These are phyloP conservation scores for Cicer yamashitae DNA, from an alignment of 306 rosid genomes.

Conservation along the genomic window DNA sequence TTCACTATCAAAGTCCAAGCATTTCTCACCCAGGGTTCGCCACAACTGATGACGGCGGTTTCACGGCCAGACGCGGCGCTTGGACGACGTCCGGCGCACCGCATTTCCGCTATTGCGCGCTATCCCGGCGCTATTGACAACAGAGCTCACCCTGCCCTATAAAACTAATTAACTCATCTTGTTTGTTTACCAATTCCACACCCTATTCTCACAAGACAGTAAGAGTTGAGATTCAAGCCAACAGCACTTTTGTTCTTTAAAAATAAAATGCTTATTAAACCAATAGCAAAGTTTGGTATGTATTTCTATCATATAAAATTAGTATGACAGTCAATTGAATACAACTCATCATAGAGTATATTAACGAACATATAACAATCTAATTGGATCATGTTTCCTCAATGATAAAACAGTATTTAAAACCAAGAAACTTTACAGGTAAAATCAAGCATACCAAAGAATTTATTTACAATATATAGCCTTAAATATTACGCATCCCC, in stretches of 20 bases:
- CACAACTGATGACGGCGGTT: no score
- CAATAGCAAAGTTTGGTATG: conserved; percentile 12
- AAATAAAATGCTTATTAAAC: conserved; percentile 22
- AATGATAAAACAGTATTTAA: conserved; percentile 6
- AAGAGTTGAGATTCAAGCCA: conserved; percentile 20
- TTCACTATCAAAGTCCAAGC: background rate
- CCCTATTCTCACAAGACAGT: background rate
- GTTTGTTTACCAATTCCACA: background rate
- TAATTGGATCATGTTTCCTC: conserved; percentile 12
- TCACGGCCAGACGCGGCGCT: no score
- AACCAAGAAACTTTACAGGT: conserved; percentile 11
- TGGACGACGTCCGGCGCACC: no score
- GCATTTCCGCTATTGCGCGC: no score
- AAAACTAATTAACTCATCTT: conserved; percentile 1
- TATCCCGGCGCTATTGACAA: no score
- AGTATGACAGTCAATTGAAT: background rate
- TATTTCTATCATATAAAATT: conserved; percentile 1
- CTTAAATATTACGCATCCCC: background rate
- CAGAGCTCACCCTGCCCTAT: background rate
- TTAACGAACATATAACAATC: background rate
- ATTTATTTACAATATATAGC: conserved; percentile 14
- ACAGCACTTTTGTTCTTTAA: background rate
- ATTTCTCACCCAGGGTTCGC: background rate
- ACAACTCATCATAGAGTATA: background rate
- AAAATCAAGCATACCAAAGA: conserved; percentile 14